Evolutionary conservation across 2,329 filamentous ascomycete species (phyloP).

Genomic region (Endoconidiophora polonica): DNA sequence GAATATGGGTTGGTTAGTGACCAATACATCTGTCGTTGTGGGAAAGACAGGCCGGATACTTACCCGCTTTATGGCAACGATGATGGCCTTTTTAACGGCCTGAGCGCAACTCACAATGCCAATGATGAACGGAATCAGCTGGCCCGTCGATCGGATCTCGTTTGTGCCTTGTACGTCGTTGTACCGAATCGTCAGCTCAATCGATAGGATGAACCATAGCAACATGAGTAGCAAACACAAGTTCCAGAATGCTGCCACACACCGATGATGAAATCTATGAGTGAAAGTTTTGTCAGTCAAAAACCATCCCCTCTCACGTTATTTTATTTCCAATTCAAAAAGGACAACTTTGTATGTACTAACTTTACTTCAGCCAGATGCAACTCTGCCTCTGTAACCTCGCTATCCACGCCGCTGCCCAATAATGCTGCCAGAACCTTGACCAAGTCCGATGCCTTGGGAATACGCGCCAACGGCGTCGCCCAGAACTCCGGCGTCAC

Average conservation of each 20-base stretch:
- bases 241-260: constrained; percentile 1
- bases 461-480: constrained; percentile 8
- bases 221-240: constrained; percentile 1
- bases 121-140: constrained; percentile 11
- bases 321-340: no score
- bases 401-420: constrained; percentile 4
- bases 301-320: no score
- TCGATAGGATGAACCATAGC: constrained; percentile 7
- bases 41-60: not conserved
- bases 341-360: not conserved
- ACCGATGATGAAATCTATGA: not conserved
- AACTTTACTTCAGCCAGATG: not conserved
- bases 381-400: not conserved
- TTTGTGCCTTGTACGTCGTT: constrained; percentile 6
- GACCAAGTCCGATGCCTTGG: constrained; percentile 1
- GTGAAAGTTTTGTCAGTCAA: no score
- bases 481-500: constrained; percentile 10
- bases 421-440: constrained; percentile 7
- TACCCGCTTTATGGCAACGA: constrained; percentile 8
- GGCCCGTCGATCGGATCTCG: constrained; percentile 7
- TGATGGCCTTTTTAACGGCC: constrained; percentile 7
- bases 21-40: not conserved
- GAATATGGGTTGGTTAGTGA: not conserved
- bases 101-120: constrained; percentile 9
- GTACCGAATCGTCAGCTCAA: constrained; percentile 8